Evolutionary conservation across 441 rosid species (phyloP), one percentile per base, ranked within the genome.

Genomic region (Theobroma grandiflorum): DNA sequence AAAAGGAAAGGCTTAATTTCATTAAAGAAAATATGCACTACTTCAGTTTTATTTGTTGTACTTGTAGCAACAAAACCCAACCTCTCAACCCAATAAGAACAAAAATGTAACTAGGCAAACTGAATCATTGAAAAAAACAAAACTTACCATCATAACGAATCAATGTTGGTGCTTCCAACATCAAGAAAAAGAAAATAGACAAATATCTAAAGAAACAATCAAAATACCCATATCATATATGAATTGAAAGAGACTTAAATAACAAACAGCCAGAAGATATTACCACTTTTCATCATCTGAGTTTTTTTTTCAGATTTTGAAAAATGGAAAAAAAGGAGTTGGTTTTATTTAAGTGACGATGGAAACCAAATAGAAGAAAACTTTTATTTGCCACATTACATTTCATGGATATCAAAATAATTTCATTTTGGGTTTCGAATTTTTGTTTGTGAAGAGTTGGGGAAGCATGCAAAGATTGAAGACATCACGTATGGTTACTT

Each of bases 381-480:
- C 2, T 1, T 16, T 16, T n/a, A n/a, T 57, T 72, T 40, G 52
- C 70, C 59, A 47, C 33, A 40, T 62, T 77, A n/a, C 58, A 77
- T 71, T 81, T 31, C 64, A 35, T 65, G 61, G 49, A 55, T 49
- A 33, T 31, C 38, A 76, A 65, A 18, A 61, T 26, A 52, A 63
- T 43, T 62, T 68, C 67, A 52, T 68, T 50, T 79, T 74, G 78
- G 75, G 74, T 77, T 72, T 69, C 22, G 79, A 75, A 72, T 38
- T 67, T 80, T 75, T 52, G 75, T 31, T 61, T 68, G 38, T 4
- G 79, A 68, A 72, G 67, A 75, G 80, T 77, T 73, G 82, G 85
- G 78, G 82, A 68, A 69, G 71, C 85, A 74, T 78, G 82, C 82
- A 78, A 78, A 78, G 85, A 82, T 74, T 74, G 85, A 75, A 81